Percentiles rank a stretch among this genome's conserved stretches.
Conservation (phyloP, 1,284 basidiomycete genomes). For the Taiwanofungus camphoratus region DNA sequence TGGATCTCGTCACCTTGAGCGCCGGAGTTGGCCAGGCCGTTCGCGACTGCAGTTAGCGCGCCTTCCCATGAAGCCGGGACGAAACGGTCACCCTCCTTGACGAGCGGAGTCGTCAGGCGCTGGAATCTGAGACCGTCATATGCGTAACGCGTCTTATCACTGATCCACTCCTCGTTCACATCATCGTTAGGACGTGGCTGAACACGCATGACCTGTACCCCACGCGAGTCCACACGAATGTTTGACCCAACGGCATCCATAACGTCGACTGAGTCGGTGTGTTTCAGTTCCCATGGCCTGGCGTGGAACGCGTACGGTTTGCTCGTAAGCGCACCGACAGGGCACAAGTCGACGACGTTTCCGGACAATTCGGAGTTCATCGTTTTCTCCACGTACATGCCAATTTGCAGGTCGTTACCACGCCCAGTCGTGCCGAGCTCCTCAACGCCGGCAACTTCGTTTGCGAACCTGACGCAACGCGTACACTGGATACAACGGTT, state of each 20-base stretch:
- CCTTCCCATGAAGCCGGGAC: constrained; percentile 92
- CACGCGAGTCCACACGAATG: constrained; percentile 94
- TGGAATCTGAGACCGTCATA: constrained; percentile 96
- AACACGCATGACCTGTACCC: constrained; percentile 95
- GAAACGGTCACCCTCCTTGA: constrained; percentile 92
- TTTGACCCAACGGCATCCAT: constrained; percentile 97
- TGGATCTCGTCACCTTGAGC: constrained; percentile 96
- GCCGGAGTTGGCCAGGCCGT: constrained; percentile 76
- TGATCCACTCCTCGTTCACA: constrained; percentile 99
- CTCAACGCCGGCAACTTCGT: constrained; percentile 98
- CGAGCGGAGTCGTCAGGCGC: constrained; percentile 87
- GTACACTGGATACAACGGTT: constrained; percentile 99
- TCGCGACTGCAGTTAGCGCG: constrained; percentile 75
- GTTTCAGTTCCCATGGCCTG: constrained; percentile 98
- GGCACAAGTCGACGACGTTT: constrained; percentile 96
- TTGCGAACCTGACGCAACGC: constrained; percentile 97
- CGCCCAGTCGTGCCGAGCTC: constrained; percentile 96
- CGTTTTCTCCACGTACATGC: constrained; percentile 96
- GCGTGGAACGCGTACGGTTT: constrained; percentile 98
- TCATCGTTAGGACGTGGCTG: constrained; percentile 97
- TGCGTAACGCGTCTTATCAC: constrained; percentile 97
- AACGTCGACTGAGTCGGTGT: constrained; percentile 97
- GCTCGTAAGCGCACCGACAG: constrained; percentile 95
- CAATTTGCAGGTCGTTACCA: constrained; percentile 98
- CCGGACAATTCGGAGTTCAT: constrained; percentile 98